Percentiles rank a stretch among this genome's conserved stretches.
Evolutionary conservation across 495 filamentous ascomycete species (phyloP).

Genomic region (Haplographium delicatum): DNA sequence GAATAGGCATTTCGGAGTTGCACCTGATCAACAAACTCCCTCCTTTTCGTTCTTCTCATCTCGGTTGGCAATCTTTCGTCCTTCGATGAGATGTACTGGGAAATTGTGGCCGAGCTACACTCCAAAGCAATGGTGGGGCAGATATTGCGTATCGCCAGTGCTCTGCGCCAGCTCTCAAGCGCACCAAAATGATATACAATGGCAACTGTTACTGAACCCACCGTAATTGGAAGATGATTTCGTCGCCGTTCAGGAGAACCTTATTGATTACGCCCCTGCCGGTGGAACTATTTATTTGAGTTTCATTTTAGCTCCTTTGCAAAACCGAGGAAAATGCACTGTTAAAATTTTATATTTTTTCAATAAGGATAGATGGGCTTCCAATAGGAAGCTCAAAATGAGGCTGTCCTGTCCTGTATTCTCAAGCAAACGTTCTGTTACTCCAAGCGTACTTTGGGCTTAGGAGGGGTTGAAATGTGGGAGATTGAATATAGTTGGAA

Average conservation of each 20-base stretch:
- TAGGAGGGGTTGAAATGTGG: no score
- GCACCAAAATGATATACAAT: background rate
- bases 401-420: no score
- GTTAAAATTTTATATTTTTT: no score
- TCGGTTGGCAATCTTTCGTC: background rate
- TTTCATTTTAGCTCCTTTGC: background rate
- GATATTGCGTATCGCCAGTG: background rate
- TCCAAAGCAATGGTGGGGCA: slow-evolving; percentile 2
- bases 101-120: background rate
- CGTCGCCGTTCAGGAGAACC: slow-evolving; percentile 3
- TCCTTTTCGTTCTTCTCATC: background rate
- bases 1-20: background rate
- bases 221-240: slow-evolving; percentile 1
- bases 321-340: no score
- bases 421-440: no score
- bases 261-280: background rate
- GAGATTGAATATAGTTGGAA: no score
- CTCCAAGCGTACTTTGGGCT: no score
- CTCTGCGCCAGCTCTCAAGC: background rate
- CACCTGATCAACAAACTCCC: background rate
- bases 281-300: slow-evolving; percentile 5
- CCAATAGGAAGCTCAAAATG: no score
- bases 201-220: background rate
- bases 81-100: slow-evolving; percentile 1
- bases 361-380: no score